These are phyloP conservation scores for Ascochyta viciae-villosae DNA, from an alignment of 2,329 filamentous ascomycete species.

Conservation along the genomic window DNA sequence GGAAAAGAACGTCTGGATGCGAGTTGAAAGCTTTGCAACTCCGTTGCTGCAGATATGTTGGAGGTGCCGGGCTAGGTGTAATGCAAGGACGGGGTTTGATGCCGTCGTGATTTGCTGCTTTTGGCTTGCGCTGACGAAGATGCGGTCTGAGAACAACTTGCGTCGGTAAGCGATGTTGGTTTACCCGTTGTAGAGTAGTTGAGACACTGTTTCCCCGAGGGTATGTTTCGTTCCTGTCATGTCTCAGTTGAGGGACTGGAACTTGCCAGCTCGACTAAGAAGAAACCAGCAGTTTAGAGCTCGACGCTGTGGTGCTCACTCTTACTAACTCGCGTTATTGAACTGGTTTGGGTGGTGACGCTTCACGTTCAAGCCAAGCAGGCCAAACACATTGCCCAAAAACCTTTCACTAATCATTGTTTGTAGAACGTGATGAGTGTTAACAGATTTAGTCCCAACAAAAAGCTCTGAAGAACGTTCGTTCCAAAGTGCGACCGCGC, in stretches of 20 bases:
- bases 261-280: no score
- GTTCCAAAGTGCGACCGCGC: not conserved
- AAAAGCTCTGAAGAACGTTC: not conserved
- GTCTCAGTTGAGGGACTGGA: no score
- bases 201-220: not conserved
- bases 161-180: not conserved
- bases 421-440: not conserved
- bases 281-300: not conserved
- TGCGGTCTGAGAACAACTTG: not conserved
- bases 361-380: not conserved
- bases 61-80: not conserved
- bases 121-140: not conserved
- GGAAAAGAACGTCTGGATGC: slow-evolving; percentile 7
- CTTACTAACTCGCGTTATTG: not conserved
- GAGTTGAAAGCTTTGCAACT: not conserved
- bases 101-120: not conserved
- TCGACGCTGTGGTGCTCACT: not conserved
- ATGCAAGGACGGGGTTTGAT: slow-evolving; percentile 10
- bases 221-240: no score
- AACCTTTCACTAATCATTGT: not conserved
- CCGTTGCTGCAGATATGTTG: not conserved
- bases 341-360: not conserved
- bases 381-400: not conserved
- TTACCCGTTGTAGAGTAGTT: not conserved
- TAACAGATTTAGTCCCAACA: not conserved